Evolutionary conservation across 805 yeast species (phyloP).

Genomic region (Yarrowia osloensis): DNA sequence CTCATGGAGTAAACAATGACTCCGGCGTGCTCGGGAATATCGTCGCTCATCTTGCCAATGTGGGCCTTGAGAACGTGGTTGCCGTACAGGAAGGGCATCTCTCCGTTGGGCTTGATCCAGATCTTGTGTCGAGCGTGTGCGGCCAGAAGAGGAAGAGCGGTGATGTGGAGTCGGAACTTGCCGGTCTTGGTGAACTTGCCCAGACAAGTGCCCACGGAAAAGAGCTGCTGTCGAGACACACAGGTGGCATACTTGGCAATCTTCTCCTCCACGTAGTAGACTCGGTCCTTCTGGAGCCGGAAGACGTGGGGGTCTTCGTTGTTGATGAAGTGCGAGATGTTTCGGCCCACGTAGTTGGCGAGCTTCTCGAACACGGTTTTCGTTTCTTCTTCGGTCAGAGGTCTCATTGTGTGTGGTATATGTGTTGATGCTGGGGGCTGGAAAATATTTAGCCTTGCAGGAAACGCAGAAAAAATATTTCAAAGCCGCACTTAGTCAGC

Average conservation of each 20-base stretch:
- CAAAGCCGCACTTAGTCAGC: constrained; percentile 23
- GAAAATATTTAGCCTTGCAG: constrained; percentile 28
- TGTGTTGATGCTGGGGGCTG: constrained; percentile 10
- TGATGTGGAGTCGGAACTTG: constrained; percentile 90
- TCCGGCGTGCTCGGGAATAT: constrained; percentile 97
- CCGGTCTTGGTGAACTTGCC: constrained; percentile 98
- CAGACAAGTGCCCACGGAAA: constrained; percentile 90
- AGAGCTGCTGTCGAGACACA: constrained; percentile 81
- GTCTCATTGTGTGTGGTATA: constrained; percentile 63
- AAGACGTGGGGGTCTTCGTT: constrained; percentile 91
- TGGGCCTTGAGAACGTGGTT: constrained; percentile 96
- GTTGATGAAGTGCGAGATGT: constrained; percentile 83
- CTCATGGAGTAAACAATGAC: constrained; percentile 85
- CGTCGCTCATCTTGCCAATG: constrained; percentile 94
- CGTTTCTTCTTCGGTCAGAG: constrained; percentile 94
- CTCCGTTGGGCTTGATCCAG: constrained; percentile 97
- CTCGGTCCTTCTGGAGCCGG: constrained; percentile 94
- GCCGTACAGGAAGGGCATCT: constrained; percentile 97
- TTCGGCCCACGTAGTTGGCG: constrained; percentile 96
- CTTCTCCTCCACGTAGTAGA: constrained; percentile 79
- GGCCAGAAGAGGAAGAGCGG: constrained; percentile 80
- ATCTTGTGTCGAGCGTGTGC: constrained; percentile 89
- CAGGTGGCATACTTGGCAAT: constrained; percentile 87
- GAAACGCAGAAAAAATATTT: constrained; percentile 22
- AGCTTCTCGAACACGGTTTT: constrained; percentile 93